These are phyloP conservation scores for Bruguiera sexangula DNA, from an alignment of 345 rosid species.

Conservation along the genomic window DNA sequence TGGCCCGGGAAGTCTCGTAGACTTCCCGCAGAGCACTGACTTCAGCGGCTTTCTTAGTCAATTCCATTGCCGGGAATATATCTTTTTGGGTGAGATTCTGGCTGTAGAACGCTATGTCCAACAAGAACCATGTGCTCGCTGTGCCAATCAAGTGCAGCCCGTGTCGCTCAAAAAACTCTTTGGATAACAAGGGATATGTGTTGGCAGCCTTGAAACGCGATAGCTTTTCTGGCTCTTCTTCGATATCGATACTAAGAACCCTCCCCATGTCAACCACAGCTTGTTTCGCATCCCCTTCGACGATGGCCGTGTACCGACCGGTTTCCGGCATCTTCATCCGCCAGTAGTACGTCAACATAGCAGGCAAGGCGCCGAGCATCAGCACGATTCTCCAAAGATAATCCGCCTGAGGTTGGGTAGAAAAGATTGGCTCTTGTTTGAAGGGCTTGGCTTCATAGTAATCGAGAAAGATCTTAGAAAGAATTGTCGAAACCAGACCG, in stretches of 20 bases:
- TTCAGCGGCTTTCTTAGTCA: background rate
- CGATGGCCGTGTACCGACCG: constrained; percentile 51
- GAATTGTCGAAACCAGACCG: constrained; percentile 39
- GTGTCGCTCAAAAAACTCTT: constrained; percentile 40
- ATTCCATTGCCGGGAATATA: constrained; percentile 40
- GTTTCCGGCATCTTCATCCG: constrained; percentile 67
- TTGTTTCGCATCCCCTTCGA: constrained; percentile 52
- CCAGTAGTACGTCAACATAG: constrained; percentile 48
- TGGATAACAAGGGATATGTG: constrained; percentile 30
- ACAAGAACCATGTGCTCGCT: constrained; percentile 46
- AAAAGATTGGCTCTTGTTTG: constrained; percentile 6
- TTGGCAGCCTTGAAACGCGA: constrained; percentile 28
- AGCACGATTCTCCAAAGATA: constrained; percentile 50
- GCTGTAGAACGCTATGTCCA: constrained; percentile 62
- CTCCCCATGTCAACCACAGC: constrained; percentile 54
- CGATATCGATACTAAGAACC: constrained; percentile 45
- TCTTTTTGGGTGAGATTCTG: constrained; percentile 57
- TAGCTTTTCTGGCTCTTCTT: constrained; percentile 30
- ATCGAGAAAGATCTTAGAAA: constrained; percentile 34
- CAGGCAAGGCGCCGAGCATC: constrained; percentile 57
- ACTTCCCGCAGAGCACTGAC: constrained; percentile 44
- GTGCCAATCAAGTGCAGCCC: constrained; percentile 50
- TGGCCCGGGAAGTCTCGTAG: constrained; percentile 46
- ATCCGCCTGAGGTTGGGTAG: constrained; percentile 50
- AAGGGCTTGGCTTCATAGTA: constrained; percentile 3